These are phyloP conservation scores for Prunus persica DNA, from an alignment of 306 rosid genomes.

Conservation along the genomic window DNA sequence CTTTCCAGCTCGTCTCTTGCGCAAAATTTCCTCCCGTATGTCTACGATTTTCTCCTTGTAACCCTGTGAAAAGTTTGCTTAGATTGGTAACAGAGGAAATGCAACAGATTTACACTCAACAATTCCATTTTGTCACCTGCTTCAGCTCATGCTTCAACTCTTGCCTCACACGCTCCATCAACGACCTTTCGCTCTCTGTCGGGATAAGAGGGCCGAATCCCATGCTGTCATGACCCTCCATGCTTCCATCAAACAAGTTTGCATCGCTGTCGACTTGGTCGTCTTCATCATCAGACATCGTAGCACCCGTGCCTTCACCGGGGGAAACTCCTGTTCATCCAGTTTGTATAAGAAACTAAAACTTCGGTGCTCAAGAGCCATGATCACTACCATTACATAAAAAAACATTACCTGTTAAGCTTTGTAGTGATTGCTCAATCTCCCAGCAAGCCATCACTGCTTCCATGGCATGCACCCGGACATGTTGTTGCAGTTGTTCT, in stretches of 20 bases:
- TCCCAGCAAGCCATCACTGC: constrained; percentile 99
- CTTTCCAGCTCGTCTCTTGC: constrained; percentile 99
- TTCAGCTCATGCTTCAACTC: constrained; percentile 92
- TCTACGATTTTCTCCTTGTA: constrained; percentile 97
- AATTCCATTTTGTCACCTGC: constrained; percentile 44
- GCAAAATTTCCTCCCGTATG: constrained; percentile 90
- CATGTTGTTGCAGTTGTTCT: constrained; percentile 97
- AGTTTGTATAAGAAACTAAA: constrained; percentile 11
- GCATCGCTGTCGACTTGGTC: constrained; percentile 84
- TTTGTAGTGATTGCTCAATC: constrained; percentile 92
- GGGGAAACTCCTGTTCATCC: constrained; percentile 80
- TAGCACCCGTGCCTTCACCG: constrained; percentile 97
- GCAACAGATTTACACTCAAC: neutral
- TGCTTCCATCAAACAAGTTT: constrained; percentile 72
- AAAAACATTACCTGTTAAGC: constrained; percentile 68
- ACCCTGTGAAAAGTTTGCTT: constrained; percentile 41
- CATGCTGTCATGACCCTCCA: constrained; percentile 81
- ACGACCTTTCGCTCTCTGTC: constrained; percentile 93
- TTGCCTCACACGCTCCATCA: constrained; percentile 98
- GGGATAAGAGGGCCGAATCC: constrained; percentile 98
- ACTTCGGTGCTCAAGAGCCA: neutral
- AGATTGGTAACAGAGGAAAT: neutral
- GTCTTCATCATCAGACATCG: constrained; percentile 97
- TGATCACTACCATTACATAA: neutral
- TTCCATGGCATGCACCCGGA: constrained; percentile 98